Evolutionary conservation across 495 filamentous ascomycete genomes (phyloP), one percentile per base, ranked within the genome.

Genomic region (Talaromyces thailandensis): DNA sequence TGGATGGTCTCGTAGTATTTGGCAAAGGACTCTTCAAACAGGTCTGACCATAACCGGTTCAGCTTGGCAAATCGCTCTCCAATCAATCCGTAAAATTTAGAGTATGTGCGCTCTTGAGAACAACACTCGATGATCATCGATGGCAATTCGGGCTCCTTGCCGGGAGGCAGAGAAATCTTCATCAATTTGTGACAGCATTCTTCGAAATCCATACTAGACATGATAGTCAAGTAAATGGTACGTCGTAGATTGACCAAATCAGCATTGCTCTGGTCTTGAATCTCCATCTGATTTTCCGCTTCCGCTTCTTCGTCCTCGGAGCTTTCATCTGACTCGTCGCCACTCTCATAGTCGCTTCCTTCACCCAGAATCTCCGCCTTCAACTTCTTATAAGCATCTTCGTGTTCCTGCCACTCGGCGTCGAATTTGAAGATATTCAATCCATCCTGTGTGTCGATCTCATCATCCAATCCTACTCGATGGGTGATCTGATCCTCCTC

Each of bases 401-500:
- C 94, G 65, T 96, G 87, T 67, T 89, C 86, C 70, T 97, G 89
- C 84, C 88, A 98, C 24, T 96, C 81, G 0, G 90, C 67, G 69
- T 99, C 94, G 62, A 86, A 91, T 72, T 96, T 97, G 81, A 99
- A 99, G 55, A 99, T 86, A 67, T 99, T 98, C 26, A 97, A 75
- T 1, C 82, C 82, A 68, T 98, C 93, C 68, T 96, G 82, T 0
- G 88, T 85, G 29, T 92, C 88, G 62, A 96, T 81, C 23, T 92
- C 86, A 64, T 91, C 92, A 63, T 92, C 89, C 26, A 98, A 74
- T 21, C 85, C 84, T 21, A 88, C 77, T 57, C 81, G 82, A 73
- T 98, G 94, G 1, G 93, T 97, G 64, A 97, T 96, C 64, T 97
- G 93, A 68, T 99, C 94, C 68, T 97, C 93, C 69, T 98, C 95